Percentiles rank a stretch among this genome's conserved stretches.
Conservation (phyloP, 208 protist genomes). For the Wallacemonas rigidus region DNA sequence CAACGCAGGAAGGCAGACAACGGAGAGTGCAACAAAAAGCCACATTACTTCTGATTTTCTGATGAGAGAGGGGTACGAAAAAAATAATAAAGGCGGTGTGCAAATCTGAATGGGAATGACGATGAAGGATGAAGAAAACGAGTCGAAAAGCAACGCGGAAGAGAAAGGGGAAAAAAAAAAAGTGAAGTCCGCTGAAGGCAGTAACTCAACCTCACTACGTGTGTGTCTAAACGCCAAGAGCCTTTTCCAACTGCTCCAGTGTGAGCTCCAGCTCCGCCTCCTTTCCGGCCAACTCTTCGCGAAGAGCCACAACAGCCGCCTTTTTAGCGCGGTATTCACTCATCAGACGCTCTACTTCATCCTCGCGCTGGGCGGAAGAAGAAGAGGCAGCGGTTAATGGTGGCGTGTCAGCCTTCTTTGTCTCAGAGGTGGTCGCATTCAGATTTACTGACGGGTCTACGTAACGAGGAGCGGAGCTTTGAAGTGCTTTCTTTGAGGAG, state of each 20-base stretch:
- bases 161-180: neutral
- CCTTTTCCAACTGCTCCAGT: conserved; percentile 33
- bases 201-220: neutral
- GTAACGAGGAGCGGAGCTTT: neutral
- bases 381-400: neutral
- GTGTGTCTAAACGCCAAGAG: conserved; percentile 2
- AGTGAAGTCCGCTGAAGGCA: neutral
- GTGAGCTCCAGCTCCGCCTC: conserved; percentile 45
- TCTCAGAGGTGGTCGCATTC: neutral
- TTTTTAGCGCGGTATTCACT: conserved; percentile 15
- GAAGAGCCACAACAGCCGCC: conserved; percentile 31
- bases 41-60: neutral
- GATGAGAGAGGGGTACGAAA: conserved; percentile 1
- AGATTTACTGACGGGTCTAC: conserved; percentile 10
- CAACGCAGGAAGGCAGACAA: no score
- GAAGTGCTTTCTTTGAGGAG: neutral
- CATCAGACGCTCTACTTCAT: conserved; percentile 13
- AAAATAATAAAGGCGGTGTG: conserved; percentile 14
- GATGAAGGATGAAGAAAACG: conserved; percentile 5
- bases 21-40: no score
- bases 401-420: conserved; percentile 21
- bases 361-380: neutral
- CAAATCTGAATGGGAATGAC: neutral
- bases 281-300: conserved; percentile 40
- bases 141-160: conserved; percentile 19